These are phyloP conservation scores for Jaltomata sinuosa DNA, from an alignment of 257 asterid species.

Conservation along the genomic window DNA sequence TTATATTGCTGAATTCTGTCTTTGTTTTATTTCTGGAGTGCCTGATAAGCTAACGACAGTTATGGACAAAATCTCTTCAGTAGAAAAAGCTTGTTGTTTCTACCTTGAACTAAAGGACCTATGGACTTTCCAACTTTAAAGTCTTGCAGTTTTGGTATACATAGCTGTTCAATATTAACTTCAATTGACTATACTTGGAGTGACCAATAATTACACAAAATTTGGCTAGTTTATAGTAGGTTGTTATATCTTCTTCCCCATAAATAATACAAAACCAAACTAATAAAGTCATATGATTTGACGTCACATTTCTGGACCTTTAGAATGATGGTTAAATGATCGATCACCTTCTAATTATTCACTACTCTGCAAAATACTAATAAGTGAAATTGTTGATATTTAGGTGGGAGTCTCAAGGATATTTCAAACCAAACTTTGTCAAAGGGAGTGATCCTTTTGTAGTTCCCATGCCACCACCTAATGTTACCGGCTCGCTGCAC, in stretches of 20 bases:
- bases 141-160: neutral
- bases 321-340: neutral
- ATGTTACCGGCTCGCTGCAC: constrained; percentile 96
- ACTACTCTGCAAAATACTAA: neutral
- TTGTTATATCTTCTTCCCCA: neutral
- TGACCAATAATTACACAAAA: neutral
- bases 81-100: neutral
- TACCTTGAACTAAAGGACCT: neutral
- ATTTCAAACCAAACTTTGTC: constrained; percentile 74
- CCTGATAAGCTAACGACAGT: neutral
- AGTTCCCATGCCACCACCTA: constrained; percentile 95
- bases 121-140: neutral
- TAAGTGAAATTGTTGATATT: constrained; percentile 15
- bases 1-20: neutral
- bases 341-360: neutral
- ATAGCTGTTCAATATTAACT: neutral
- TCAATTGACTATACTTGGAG: neutral
- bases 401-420: constrained; percentile 99
- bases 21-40: neutral
- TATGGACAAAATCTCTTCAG: neutral
- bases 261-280: neutral
- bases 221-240: neutral
- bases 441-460: constrained; percentile 73
- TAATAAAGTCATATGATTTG: neutral
- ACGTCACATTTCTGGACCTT: neutral